phyloP scores from a whole-genome alignment of 2,329 filamentous ascomycete genomes.

The Exophiala sideris region DNA sequence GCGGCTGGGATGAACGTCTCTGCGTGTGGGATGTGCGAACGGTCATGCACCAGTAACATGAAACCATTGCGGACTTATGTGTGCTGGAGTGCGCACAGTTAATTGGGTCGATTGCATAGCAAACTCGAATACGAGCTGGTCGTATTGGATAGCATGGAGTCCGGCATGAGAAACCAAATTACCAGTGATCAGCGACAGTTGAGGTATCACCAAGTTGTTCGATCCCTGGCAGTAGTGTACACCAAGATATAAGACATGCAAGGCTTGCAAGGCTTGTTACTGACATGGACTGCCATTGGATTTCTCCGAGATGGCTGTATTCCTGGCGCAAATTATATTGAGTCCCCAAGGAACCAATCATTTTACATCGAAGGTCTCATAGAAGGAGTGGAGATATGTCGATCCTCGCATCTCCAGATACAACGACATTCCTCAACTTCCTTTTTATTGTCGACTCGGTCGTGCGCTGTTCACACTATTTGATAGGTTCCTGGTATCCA shows the following conservation, averaged over 20 bases:
- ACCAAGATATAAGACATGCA: neutral
- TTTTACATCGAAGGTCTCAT: conserved; percentile 1
- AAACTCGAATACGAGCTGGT: too few relatives aligned
- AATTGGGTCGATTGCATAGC: conserved; percentile 1
- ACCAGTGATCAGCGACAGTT: too few relatives aligned
- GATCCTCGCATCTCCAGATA: neutral
- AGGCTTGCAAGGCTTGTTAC: neutral
- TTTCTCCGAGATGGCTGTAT: neutral
- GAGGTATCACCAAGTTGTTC: too few relatives aligned
- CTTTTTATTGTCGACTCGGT: conserved; percentile 6
- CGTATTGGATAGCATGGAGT: conserved; percentile 2
- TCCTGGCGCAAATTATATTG: conserved; percentile 3
- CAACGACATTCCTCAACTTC: neutral
- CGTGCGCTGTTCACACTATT: conserved; percentile 5
- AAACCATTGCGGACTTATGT: neutral
- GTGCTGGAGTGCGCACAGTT: neutral
- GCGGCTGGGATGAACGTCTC: conserved; percentile 89
- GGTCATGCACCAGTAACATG: conserved; percentile 46
- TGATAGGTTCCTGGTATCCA: conserved; percentile 11
- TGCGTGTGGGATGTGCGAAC: conserved; percentile 85
- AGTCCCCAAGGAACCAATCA: conserved; percentile 6
- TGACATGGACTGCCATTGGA: neutral
- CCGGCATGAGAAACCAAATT: too few relatives aligned
- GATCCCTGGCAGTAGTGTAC: too few relatives aligned
- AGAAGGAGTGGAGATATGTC: conserved; percentile 3